Base-by-base conservation (phyloP, 1,284 basidiomycete genomes). In the Rhodotorula sp. region DNA sequence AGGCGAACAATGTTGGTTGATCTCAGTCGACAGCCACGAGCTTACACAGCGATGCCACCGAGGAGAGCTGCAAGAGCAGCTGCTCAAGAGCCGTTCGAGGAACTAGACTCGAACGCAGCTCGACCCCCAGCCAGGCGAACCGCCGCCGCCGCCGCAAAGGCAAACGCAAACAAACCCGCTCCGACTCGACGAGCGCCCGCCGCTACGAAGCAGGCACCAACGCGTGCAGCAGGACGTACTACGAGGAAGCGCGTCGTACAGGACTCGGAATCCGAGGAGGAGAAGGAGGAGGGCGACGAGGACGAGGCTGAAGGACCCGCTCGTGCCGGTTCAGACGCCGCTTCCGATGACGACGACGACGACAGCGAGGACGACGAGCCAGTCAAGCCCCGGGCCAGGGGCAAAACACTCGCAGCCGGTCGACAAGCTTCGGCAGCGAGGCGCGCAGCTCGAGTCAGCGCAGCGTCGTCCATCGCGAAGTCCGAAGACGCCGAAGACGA, bases 401-500 rank as follows among this genome's bases (percentile, higher is more conserved):
- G 51, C 7, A 8, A 21, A 3, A 23, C 21, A 2, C 31, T 23
- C 29, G 61, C 48, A 12, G 31, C 18, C 3, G 29, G 54, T 29
- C 54, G 54, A 14, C 26, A 56, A 29, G 54, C 54, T 26, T 56
- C 54, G 26, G 54, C 49, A 8, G 34, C 29, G 10, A 51, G 34
- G 31, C 61, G 61, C 29, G 47, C 29, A 16, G 47, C 48, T 14
- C 10, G 21, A 5, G 5, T 49, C 5, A 29, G 48, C 20, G 31
- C 21, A 23, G 31, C 61, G 0, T 18, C 60, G 8, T 31, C 60
- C 20, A 8, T 20, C 15, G 18, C 60, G 4, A 23, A n/a, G 29
- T 46, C 39, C 14, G 67, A 69, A 15, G 63, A 69, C 2, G 64
- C 62, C 2, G 68, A 77, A 20, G 72, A 73, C 12, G 63, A 58